Conservation (phyloP, 2,329 filamentous ascomycete genomes). For the Ustulina deusta region DNA sequence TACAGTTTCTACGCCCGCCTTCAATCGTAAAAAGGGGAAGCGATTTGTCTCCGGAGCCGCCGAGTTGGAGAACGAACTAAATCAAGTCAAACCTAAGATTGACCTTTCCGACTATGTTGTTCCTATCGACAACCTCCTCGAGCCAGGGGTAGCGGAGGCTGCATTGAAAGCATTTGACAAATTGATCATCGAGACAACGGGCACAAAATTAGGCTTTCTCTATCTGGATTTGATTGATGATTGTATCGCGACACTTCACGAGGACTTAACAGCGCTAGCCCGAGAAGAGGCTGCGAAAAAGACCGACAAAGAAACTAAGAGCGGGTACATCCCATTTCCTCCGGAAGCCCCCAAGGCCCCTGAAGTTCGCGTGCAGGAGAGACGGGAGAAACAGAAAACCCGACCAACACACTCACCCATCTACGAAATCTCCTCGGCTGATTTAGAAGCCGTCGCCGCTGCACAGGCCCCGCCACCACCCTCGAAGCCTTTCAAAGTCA, state of each 20-base stretch:
- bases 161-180: constrained; percentile 54
- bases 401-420: constrained; percentile 53
- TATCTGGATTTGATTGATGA: constrained; percentile 59
- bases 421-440: constrained; percentile 47
- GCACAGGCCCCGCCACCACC: constrained; percentile 1
- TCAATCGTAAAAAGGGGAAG: constrained; percentile 56
- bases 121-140: constrained; percentile 57
- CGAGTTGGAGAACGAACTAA: constrained; percentile 55
- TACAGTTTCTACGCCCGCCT: constrained; percentile 52
- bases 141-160: constrained; percentile 54
- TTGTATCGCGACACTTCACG: constrained; percentile 52
- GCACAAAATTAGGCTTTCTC: constrained; percentile 56
- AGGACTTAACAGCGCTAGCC: constrained; percentile 43
- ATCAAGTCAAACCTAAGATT: constrained; percentile 53
- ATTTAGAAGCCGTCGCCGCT: constrained; percentile 14
- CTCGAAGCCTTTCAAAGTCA: constrained; percentile 52
- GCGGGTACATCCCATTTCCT: constrained; percentile 40
- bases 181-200: constrained; percentile 55
- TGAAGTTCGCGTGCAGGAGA: constrained; percentile 50
- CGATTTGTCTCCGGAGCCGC: constrained; percentile 52
- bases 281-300: neutral
- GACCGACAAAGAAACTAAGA: constrained; percentile 21
- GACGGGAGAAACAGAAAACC: constrained; percentile 59
- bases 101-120: constrained; percentile 56
- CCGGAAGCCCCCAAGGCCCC: constrained; percentile 37